These are phyloP conservation scores for Theobroma grandiflorum DNA, from an alignment of 441 rosid genomes.

Conservation along the genomic window DNA sequence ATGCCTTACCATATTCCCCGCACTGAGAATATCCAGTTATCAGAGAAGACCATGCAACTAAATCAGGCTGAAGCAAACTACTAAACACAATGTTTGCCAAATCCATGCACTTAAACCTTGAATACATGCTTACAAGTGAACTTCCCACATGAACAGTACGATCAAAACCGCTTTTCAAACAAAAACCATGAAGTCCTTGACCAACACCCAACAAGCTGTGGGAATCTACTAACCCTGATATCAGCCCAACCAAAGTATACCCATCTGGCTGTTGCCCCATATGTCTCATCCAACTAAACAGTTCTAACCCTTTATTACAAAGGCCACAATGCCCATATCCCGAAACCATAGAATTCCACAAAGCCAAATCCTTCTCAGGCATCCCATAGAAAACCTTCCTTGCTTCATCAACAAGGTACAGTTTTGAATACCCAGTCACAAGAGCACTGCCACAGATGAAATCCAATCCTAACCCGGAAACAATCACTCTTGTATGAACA, in stretches of 20 bases:
- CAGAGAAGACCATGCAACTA: constrained; percentile 82
- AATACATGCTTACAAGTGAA: constrained; percentile 76
- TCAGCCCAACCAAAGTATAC: constrained; percentile 70
- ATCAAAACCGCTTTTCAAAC: constrained; percentile 68
- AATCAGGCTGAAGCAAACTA: constrained; percentile 62
- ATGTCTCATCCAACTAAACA: constrained; percentile 61
- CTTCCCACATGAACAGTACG: constrained; percentile 62
- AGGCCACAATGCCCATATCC: constrained; percentile 64
- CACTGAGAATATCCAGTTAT: constrained; percentile 71
- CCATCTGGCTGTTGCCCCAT: constrained; percentile 64
- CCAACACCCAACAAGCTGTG: constrained; percentile 47
- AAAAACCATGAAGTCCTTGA: constrained; percentile 70
- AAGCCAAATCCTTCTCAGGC: constrained; percentile 68
- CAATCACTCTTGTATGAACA: constrained; percentile 63
- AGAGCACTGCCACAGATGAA: constrained; percentile 66
- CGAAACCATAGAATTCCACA: constrained; percentile 78
- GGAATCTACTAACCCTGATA: constrained; percentile 56
- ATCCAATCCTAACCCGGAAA: constrained; percentile 70
- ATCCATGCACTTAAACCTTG: constrained; percentile 62
- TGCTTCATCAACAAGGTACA: constrained; percentile 58
- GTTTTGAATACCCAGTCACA: constrained; percentile 72
- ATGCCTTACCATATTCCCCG: constrained; percentile 59
- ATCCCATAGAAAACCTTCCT: constrained; percentile 54
- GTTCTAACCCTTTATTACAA: constrained; percentile 55
- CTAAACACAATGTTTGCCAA: constrained; percentile 62